These are phyloP conservation scores for Moringa oleifera DNA, from an alignment of 345 rosid genomes.

Conservation along the genomic window DNA sequence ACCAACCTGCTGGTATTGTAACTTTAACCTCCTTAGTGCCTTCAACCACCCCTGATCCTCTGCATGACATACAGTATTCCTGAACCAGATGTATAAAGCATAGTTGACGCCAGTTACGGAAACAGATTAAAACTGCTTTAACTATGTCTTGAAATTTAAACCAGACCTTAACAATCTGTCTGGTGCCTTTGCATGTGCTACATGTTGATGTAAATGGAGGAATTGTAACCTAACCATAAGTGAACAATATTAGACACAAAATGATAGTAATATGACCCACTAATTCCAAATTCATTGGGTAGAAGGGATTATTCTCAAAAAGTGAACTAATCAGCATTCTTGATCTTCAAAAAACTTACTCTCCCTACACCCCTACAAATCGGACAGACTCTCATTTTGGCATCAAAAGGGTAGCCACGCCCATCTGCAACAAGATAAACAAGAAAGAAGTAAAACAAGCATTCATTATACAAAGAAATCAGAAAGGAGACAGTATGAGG, in stretches of 20 bases:
- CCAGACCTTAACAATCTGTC: conserved; percentile 63
- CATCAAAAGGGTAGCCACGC: conserved; percentile 61
- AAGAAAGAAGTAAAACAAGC: conserved; percentile 5
- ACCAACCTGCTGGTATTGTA: conserved; percentile 72
- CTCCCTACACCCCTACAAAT: conserved; percentile 82
- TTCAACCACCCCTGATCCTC: conserved; percentile 75
- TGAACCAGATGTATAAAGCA: conserved; percentile 28
- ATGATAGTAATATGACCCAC: neutral
- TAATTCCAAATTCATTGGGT: neutral
- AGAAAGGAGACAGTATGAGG: neutral
- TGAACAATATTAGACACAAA: conserved; percentile 5
- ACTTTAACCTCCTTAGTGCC: conserved; percentile 68
- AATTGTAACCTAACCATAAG: conserved; percentile 61
- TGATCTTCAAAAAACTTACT: conserved; percentile 47
- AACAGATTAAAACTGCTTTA: neutral
- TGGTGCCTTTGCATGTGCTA: conserved; percentile 67
- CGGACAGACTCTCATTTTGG: conserved; percentile 54
- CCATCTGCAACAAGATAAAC: conserved; percentile 54
- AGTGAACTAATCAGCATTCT: conserved; percentile 20
- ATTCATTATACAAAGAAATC: no score
- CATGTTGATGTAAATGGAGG: conserved; percentile 93
- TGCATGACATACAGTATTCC: conserved; percentile 66
- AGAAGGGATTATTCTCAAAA: conserved; percentile 8
- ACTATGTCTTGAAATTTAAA: conserved; percentile 7
- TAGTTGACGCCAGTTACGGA: neutral